Evolutionary conservation across 2,329 filamentous ascomycete species (phyloP), one percentile per base, ranked within the genome.

Genomic region (Dactylellina cionopaga): DNA sequence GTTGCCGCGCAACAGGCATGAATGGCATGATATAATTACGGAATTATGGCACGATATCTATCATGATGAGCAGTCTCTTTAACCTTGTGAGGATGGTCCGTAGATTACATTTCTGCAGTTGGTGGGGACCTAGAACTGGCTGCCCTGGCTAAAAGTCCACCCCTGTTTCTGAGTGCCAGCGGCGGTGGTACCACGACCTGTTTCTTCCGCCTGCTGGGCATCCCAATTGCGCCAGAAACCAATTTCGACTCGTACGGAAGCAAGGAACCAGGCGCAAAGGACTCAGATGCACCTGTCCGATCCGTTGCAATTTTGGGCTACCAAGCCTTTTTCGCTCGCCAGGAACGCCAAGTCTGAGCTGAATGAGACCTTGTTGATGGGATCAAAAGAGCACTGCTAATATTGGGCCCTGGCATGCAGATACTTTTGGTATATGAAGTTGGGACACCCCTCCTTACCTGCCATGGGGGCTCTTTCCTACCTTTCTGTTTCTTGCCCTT

Each of bases 301-400:
- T 63, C 56, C 58, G 51, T 71, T 49, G 66, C 35, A 71, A 71
- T 71, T 71, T 63, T 51, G 58, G 56, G 37, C 37, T 19, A 49
- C 22, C 43, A 43, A 39, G 41, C 56, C 27, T 24, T 27, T 47
- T 46, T 56, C 29, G n/a, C 31, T 70, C 33, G 58, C 58, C 51
- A 63, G 58, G 58, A 15, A 39, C 66, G 66, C 66, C 58, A 71
- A 71, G 66, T 49, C 31, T 39, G 66, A 62, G 66, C 66, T 71
- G 66, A 71, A 71, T 47, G 43, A 56, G 49, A 41, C 41, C 31
- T 56, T 58, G 24, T 25, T 46, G 25, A 55, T 54, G 15, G 17
- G 58, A 33, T 41, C 56, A 39, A 37, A 64, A 63, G 37, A 54
- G 46, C 35, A 43, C n/a, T n/a, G n/a, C n/a, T 11, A 41, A 41